Evolutionary conservation across 164 flowering plant species (phyloP).

Genomic region (Chimonanthus salicifolius): DNA sequence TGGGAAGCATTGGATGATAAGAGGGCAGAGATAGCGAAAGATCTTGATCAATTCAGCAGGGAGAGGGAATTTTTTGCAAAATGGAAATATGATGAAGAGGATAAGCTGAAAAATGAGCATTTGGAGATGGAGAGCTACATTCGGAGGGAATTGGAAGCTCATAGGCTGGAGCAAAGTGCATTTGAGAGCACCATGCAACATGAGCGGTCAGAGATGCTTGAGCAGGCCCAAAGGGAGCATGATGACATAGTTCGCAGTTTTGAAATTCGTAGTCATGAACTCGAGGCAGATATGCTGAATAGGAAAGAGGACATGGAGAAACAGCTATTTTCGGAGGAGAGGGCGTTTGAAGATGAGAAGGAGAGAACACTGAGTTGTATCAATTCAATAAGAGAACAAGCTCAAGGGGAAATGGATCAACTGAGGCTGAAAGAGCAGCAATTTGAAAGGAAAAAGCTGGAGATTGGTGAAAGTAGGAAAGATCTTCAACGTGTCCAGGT

Average conservation of each 20-base stretch:
- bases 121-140: constrained; percentile 28
- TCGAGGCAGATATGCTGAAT: constrained; percentile 43
- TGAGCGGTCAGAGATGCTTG: constrained; percentile 41
- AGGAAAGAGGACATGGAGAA: constrained; percentile 51
- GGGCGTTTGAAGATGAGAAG: constrained; percentile 43
- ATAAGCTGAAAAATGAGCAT: constrained; percentile 47
- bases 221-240: constrained; percentile 45
- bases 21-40: constrained; percentile 36
- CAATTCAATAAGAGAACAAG: constrained; percentile 39
- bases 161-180: constrained; percentile 53
- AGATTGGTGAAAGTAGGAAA: constrained; percentile 33
- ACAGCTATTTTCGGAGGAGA: constrained; percentile 35
- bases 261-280: constrained; percentile 47
- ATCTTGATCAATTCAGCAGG: constrained; percentile 30
- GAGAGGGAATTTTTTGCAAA: constrained; percentile 49
- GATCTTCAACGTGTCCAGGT: constrained; percentile 50
- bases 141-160: constrained; percentile 54
- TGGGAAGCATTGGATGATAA: constrained; percentile 88
- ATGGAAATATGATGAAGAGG: constrained; percentile 38
- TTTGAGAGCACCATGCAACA: constrained; percentile 54
- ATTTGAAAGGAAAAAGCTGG: constrained; percentile 48
- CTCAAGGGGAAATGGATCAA: constrained; percentile 51
- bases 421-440: constrained; percentile 37
- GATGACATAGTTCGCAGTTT: constrained; percentile 43
- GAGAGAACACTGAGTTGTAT: constrained; percentile 38